These are phyloP conservation scores for Shiraia sp. DNA, from an alignment of 2,329 filamentous ascomycete species.

Conservation along the genomic window DNA sequence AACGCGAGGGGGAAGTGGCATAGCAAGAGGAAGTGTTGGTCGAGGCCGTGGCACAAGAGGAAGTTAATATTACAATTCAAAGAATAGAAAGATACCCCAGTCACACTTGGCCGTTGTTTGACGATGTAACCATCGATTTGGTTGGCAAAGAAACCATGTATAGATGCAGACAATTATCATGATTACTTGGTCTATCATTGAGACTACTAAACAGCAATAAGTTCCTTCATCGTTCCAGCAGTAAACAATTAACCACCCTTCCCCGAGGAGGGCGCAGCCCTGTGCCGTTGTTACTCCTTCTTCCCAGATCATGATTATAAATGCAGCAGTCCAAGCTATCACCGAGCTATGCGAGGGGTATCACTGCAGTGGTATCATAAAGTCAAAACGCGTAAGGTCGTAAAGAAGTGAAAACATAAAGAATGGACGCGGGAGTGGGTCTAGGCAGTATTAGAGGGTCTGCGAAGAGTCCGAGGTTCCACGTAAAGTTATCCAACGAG, in stretches of 20 bases:
- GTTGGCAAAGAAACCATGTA: too few species aligned
- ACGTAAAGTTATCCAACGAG: neutral
- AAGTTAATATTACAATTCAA: neutral
- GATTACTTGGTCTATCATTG: too few species aligned
- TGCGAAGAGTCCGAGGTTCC: neutral
- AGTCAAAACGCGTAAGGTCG: constrained; percentile 17
- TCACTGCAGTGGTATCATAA: constrained; percentile 39
- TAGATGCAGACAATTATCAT: too few species aligned
- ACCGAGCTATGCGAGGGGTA: constrained; percentile 29
- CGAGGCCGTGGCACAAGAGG: constrained; percentile 37
- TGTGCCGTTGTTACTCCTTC: constrained; percentile 13
- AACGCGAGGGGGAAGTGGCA: constrained; percentile 42
- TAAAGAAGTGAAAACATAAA: constrained; percentile 17
- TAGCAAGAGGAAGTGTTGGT: constrained; percentile 38
- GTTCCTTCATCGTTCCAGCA: too few species aligned
- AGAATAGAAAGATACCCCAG: constrained; percentile 5
- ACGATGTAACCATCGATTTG: too few species aligned
- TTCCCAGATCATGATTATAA: constrained; percentile 8
- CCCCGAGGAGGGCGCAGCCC: too few species aligned
- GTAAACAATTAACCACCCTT: too few species aligned
- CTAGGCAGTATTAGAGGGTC: neutral
- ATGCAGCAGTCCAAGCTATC: constrained; percentile 31
- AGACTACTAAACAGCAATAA: too few species aligned
- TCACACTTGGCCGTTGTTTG: neutral
- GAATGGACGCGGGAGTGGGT: constrained; percentile 4